Base-by-base conservation (phyloP, 352 stramenopile species). In the Phytophthora pinifolia region DNA sequence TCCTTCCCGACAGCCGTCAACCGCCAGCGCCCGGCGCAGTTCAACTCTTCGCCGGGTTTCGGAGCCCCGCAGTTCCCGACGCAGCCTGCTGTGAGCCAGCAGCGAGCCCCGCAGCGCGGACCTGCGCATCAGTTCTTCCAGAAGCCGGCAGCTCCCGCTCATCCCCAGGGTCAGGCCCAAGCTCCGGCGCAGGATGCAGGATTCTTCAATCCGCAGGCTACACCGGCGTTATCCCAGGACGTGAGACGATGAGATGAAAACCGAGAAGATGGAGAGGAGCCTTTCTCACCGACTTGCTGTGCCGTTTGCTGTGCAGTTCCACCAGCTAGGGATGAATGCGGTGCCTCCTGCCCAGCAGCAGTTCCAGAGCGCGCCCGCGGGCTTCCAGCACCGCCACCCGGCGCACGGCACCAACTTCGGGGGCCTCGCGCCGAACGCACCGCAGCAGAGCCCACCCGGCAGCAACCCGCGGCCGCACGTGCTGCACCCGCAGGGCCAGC, bases 1-100 rank as follows among this genome's bases (percentile, higher is more conserved):
- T 74, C 76, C 4, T 88, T 88, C 56, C 72, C 70, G 42, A 81
- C 86, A 20, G 64, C 71, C 2, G 86, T 76, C 46, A 74, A 79
- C 45, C 75, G 65, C 10, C 73, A 79, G 66, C 68, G 70, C 1
- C 68, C 76, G 37, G 44, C 39, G 15, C 42, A 72, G 54, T 56
- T 72, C 52, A 55, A 64, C 31, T n/a, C 38, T 17, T 35, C 61
- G 27, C 37, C 46, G 14, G 61, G 48, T 15, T 68, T 65, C 44
- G 30, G 27, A n/a, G 46, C 46, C 17, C 67, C 67, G 25, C 56
- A 76, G 48, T 76, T 70, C 43, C 53, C 69, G 46, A 36, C 55
- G 47, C 72, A 74, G 38, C 72, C 68, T 15, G 59, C 65, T 17
- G 59, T 68, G 44, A 22, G 46, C n/a, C 65, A 71, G 49, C 72